A percentile compares a stretch with the other conserved stretches of the same genome.
These are phyloP conservation scores for Aspergillus thermomutatus DNA, from an alignment of 2,329 filamentous ascomycete genomes.

Conservation along the genomic window DNA sequence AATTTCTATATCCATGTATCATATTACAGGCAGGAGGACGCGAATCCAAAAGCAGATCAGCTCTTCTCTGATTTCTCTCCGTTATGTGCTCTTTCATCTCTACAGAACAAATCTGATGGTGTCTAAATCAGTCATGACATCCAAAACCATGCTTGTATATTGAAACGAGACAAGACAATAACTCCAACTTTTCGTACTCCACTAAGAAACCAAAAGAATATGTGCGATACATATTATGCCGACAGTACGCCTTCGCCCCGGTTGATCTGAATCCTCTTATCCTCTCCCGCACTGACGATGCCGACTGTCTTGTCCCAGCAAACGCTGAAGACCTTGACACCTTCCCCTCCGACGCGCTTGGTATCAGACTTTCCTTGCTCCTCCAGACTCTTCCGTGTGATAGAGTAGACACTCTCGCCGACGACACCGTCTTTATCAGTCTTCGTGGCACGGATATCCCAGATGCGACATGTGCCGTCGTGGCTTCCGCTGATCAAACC, in stretches of 20 bases:
- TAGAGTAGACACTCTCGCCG: constrained; percentile 72
- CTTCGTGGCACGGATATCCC: constrained; percentile 76
- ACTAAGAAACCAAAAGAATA: constrained; percentile 28
- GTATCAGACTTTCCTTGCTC: constrained; percentile 57
- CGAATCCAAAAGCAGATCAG: not conserved
- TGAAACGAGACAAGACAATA: not conserved
- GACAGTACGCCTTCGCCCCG: constrained; percentile 53
- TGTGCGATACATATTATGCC: constrained; percentile 24
- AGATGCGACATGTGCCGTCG: constrained; percentile 88
- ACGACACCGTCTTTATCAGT: constrained; percentile 57
- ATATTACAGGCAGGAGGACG: not conserved
- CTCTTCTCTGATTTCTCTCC: constrained; percentile 11
- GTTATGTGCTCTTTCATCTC: constrained; percentile 5
- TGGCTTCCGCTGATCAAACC: constrained; percentile 86
- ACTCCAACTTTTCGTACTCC: constrained; percentile 28
- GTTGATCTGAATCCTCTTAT: constrained; percentile 93
- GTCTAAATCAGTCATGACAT: not conserved
- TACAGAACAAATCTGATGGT: not conserved
- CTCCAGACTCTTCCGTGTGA: constrained; percentile 70
- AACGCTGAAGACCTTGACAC: constrained; percentile 85
- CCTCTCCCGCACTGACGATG: constrained; percentile 88
- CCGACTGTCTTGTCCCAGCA: constrained; percentile 82
- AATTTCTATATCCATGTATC: constrained; percentile 2
- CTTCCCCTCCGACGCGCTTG: constrained; percentile 69
- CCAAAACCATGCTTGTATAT: not conserved